Percentiles rank a stretch among this genome's conserved stretches.
These are phyloP conservation scores for Acer yangbiense DNA, from an alignment of 345 rosid genomes.

Conservation along the genomic window DNA sequence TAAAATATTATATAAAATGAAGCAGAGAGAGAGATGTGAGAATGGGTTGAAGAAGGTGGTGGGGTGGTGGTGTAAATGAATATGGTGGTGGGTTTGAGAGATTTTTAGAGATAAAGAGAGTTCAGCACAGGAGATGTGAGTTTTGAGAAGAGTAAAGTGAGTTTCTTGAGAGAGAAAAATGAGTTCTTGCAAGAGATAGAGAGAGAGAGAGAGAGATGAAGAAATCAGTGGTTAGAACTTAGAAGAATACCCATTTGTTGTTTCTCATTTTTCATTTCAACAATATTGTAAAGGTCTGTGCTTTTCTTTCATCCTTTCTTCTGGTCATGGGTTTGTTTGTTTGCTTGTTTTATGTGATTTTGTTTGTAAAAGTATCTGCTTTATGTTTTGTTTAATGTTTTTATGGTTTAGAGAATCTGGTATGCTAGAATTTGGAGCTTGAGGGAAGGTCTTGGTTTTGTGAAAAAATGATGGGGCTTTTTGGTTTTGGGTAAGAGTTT, in stretches of 20 bases:
- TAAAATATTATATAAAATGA: neutral
- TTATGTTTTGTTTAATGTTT: slow-evolving; percentile 7
- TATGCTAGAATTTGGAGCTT: slow-evolving; percentile 15
- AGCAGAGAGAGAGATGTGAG: neutral
- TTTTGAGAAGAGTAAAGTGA: neutral
- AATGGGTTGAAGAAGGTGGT: neutral
- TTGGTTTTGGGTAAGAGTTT: slow-evolving; percentile 7
- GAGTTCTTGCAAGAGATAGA: neutral
- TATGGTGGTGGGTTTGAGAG: slow-evolving; percentile 8
- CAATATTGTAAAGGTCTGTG: slow-evolving; percentile 22
- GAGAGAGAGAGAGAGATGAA: slow-evolving; percentile 23
- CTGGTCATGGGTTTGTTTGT: slow-evolving; percentile 4
- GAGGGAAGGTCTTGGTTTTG: slow-evolving; percentile 3
- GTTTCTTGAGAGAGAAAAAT: slow-evolving; percentile 1
- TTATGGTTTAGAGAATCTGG: slow-evolving; percentile 1
- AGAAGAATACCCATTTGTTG: slow-evolving; percentile 19
- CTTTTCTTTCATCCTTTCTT: neutral
- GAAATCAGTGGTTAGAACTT: slow-evolving; percentile 18
- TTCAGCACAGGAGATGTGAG: neutral
- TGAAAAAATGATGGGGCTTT: neutral
- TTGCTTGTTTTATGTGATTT: neutral
- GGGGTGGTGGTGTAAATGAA: slow-evolving; percentile 11
- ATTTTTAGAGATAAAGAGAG: neutral
- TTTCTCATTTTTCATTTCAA: slow-evolving; percentile 11
- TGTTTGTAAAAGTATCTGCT: neutral